Evolutionary conservation across 1,139 yeast species (phyloP).

Genomic region (Sugiyamaella japonica): DNA sequence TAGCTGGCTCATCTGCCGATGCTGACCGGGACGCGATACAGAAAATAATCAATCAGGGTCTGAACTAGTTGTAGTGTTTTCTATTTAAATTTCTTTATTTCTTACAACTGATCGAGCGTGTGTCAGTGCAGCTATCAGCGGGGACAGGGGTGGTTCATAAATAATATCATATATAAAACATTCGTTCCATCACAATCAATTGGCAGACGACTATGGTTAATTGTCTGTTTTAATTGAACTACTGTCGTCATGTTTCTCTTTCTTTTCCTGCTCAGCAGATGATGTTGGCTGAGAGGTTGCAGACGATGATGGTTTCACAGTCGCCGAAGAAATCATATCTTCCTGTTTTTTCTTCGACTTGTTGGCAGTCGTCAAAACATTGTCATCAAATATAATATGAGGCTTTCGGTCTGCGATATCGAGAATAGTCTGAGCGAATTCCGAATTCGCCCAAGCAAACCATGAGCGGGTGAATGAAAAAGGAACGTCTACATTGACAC

Average conservation of each 20-base stretch:
- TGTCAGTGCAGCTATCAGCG: no score
- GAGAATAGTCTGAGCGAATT: conserved; percentile 80
- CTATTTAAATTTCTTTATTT: neutral
- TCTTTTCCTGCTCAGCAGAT: neutral
- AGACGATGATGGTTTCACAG: neutral
- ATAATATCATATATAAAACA: no score
- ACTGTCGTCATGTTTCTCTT: no score
- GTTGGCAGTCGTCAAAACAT: neutral
- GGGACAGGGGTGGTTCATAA: no score
- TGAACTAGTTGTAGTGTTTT: conserved; percentile 6
- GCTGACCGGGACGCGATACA: conserved; percentile 25
- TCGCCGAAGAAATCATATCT: neutral
- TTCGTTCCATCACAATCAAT: no score
- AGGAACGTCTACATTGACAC: conserved; percentile 63
- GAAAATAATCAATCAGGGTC: conserved; percentile 20
- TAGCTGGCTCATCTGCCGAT: conserved; percentile 25
- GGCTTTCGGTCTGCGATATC: conserved; percentile 76
- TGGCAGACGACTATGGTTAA: no score
- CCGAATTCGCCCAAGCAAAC: conserved; percentile 96
- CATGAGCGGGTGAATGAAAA: conserved; percentile 62
- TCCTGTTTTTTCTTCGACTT: conserved; percentile 15
- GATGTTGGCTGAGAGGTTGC: neutral
- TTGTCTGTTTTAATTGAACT: no score
- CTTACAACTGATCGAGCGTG: no score
- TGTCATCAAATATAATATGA: conserved; percentile 54